Percentiles rank a stretch among this genome's conserved stretches.
phyloP scores from a whole-genome alignment of 2,329 filamentous ascomycete species.

The Fusarium bulbicola region DNA sequence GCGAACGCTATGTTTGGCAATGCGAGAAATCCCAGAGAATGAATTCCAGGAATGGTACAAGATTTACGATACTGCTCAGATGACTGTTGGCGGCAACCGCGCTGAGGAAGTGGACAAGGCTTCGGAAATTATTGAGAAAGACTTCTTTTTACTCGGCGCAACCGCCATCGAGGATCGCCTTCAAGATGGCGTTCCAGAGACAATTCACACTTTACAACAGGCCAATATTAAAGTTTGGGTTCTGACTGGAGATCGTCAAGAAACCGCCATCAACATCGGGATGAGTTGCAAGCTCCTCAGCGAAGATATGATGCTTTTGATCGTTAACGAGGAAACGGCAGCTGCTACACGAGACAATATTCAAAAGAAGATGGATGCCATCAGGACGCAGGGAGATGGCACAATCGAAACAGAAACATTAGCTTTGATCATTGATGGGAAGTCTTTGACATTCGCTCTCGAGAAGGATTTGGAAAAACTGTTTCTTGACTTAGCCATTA shows the following conservation, averaged over 20 bases:
- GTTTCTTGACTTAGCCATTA: slow-evolving; percentile 90
- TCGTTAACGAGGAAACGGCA: slow-evolving; percentile 90
- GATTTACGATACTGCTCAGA: slow-evolving; percentile 87
- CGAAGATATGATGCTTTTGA: slow-evolving; percentile 97
- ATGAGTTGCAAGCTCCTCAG: slow-evolving; percentile 99
- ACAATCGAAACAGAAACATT: slow-evolving; percentile 85
- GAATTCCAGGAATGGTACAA: slow-evolving; percentile 89
- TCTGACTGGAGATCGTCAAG: slow-evolving; percentile 94
- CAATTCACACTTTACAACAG: slow-evolving; percentile 94
- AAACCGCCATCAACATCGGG: slow-evolving; percentile 99
- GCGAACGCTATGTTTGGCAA: slow-evolving; percentile 91
- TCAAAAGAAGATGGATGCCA: slow-evolving; percentile 91
- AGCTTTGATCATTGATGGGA: slow-evolving; percentile 94
- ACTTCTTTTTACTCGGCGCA: slow-evolving; percentile 89
- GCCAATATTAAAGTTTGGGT: slow-evolving; percentile 99
- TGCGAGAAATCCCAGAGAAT: slow-evolving; percentile 89
- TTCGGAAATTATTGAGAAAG: slow-evolving; percentile 92
- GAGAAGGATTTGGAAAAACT: slow-evolving; percentile 94
- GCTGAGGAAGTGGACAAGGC: slow-evolving; percentile 97
- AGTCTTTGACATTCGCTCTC: slow-evolving; percentile 90
- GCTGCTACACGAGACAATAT: slow-evolving; percentile 86
- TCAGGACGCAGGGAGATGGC: slow-evolving; percentile 81
- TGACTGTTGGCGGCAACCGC: slow-evolving; percentile 90
- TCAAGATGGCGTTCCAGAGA: slow-evolving; percentile 97
- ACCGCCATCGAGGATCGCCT: slow-evolving; percentile 97